phyloP scores from a whole-genome alignment of 495 filamentous ascomycete genomes.

The Acidomyces sp. region DNA sequence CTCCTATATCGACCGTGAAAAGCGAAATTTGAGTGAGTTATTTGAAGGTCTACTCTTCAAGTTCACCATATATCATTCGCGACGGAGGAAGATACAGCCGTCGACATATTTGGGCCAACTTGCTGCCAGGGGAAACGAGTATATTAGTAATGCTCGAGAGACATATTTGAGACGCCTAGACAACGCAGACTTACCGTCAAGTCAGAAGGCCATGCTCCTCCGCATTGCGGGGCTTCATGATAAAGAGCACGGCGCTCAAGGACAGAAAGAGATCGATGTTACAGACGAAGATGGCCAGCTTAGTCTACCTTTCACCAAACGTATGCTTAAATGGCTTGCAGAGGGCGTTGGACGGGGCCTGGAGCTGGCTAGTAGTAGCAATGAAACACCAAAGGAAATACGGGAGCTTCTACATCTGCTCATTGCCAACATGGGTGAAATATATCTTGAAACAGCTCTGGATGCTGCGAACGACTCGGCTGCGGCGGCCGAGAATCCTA shows the following conservation, averaged over 20 bases:
- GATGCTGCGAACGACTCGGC: conserved; percentile 66
- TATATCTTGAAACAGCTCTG: conserved; percentile 86
- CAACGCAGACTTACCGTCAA: conserved; percentile 67
- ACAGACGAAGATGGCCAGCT: conserved; percentile 77
- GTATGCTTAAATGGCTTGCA: conserved; percentile 96
- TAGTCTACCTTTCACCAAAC: conserved; percentile 72
- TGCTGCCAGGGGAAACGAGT: conserved; percentile 71
- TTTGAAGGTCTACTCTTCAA: conserved; percentile 90
- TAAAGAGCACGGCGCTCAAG: conserved; percentile 28
- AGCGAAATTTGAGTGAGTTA: conserved; percentile 75
- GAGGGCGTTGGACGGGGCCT: conserved; percentile 89
- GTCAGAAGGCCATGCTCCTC: conserved; percentile 75
- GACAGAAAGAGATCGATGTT: conserved; percentile 56
- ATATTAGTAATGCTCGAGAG: conserved; percentile 67
- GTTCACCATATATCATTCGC: conserved; percentile 83
- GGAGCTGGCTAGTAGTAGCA: conserved; percentile 63
- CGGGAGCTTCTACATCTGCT: conserved; percentile 74
- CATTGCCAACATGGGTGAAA: conserved; percentile 77
- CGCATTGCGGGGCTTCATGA: conserved; percentile 60
- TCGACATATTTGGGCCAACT: conserved; percentile 77
- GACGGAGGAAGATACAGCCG: conserved; percentile 52
- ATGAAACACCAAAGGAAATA: conserved; percentile 89
- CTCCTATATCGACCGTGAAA: conserved; percentile 91
- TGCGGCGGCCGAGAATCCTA: conserved; percentile 58
- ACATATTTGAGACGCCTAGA: conserved; percentile 76